Evolutionary conservation across 1,139 yeast species (phyloP).

Genomic region (Taiozyma sp.): DNA sequence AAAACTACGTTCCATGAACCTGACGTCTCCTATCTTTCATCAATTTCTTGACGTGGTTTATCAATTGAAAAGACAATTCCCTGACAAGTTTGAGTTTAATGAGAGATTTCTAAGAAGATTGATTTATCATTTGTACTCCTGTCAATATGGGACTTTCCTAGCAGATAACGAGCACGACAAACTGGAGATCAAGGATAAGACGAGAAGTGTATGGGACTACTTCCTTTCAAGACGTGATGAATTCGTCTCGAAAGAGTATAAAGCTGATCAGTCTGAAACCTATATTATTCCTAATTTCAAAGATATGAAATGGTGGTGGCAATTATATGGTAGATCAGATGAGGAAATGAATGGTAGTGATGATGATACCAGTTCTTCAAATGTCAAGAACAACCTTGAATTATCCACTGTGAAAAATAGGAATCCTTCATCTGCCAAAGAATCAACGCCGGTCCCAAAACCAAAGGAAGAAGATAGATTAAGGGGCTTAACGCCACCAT

Average conservation of each 20-base stretch:
- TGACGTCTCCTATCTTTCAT: constrained; percentile 86
- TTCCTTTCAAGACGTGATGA: constrained; percentile 74
- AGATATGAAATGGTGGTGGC: constrained; percentile 84
- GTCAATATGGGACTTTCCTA: constrained; percentile 92
- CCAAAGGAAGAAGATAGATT: constrained; percentile 1
- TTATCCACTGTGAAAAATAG: neutral
- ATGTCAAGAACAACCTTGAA: constrained; percentile 3
- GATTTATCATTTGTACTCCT: constrained; percentile 83
- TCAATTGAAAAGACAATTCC: constrained; percentile 71
- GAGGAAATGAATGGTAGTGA: constrained; percentile 70
- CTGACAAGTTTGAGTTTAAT: constrained; percentile 76
- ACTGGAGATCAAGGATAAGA: constrained; percentile 38
- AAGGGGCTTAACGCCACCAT: constrained; percentile 12
- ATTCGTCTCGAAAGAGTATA: constrained; percentile 53
- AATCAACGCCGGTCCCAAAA: neutral
- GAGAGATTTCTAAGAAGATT: constrained; percentile 82
- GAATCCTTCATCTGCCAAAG: neutral
- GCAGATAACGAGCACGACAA: constrained; percentile 71
- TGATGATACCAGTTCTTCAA: constrained; percentile 3
- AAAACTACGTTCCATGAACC: constrained; percentile 40
- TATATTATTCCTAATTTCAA: constrained; percentile 65
- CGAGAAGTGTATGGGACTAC: constrained; percentile 92
- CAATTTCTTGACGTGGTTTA: constrained; percentile 90
- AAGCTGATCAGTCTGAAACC: constrained; percentile 25
- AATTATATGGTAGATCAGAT: constrained; percentile 71